These are phyloP conservation scores for Endocalyx cinctus DNA, from an alignment of 2,329 filamentous ascomycete genomes.

Conservation along the genomic window DNA sequence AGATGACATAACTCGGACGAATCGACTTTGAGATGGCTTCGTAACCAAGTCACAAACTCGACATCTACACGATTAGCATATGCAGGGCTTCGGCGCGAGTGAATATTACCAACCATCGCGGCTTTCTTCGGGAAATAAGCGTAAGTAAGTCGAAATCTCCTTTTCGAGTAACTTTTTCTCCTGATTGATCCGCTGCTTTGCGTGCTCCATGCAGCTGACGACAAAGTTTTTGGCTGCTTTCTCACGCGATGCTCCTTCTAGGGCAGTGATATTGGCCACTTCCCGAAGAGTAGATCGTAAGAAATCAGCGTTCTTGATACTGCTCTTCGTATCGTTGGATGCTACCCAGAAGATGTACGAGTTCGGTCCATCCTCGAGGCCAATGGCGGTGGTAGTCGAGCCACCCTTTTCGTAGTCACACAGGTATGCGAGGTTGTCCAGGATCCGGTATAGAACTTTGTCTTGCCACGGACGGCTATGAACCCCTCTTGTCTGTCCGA, in stretches of 20 bases:
- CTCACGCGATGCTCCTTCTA: conserved; percentile 1
- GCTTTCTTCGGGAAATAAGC: background rate
- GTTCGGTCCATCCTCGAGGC: conserved; percentile 28
- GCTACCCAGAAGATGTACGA: conserved; percentile 40
- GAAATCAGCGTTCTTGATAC: conserved; percentile 24
- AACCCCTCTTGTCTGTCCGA: conserved; percentile 29
- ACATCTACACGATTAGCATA: conserved; percentile 6
- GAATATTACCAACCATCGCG: conserved; percentile 7
- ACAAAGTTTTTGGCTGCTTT: conserved; percentile 13
- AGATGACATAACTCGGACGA: conserved; percentile 9
- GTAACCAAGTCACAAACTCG: conserved; percentile 10
- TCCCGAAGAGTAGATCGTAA: conserved; percentile 21
- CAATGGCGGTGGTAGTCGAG: conserved; percentile 39
- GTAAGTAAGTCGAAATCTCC: conserved; percentile 1
- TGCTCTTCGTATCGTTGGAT: conserved; percentile 27
- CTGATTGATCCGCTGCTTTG: conserved; percentile 8
- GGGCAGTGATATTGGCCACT: conserved; percentile 1
- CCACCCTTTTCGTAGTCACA: conserved; percentile 45
- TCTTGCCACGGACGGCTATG: conserved; percentile 14
- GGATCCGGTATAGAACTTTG: conserved; percentile 22
- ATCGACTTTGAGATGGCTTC: background rate
- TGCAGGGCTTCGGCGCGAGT: background rate
- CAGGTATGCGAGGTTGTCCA: conserved; percentile 37
- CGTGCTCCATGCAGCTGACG: conserved; percentile 9
- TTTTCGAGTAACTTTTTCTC: conserved; percentile 6